phyloP scores from a whole-genome alignment of 2,329 filamentous ascomycete genomes.

The Fusarium udum region DNA sequence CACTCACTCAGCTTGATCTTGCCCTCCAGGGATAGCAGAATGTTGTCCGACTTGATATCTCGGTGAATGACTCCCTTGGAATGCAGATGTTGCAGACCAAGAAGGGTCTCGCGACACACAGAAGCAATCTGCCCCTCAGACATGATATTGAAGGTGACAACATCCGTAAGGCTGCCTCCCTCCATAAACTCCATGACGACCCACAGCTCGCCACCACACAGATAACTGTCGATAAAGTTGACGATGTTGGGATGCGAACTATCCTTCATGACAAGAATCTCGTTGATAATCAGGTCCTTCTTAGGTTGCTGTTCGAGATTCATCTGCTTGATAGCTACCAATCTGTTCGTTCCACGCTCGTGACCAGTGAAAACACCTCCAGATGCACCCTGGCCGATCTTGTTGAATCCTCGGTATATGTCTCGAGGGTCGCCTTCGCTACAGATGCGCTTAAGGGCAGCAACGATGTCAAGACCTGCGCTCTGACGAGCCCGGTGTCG shows the following conservation, averaged over 20 bases:
- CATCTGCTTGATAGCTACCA: slow-evolving; percentile 99
- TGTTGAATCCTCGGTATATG: slow-evolving; percentile 86
- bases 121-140: slow-evolving; percentile 96
- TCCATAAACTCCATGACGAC: slow-evolving; percentile 99
- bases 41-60: slow-evolving; percentile 99
- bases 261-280: slow-evolving; percentile 99
- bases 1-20: slow-evolving; percentile 95
- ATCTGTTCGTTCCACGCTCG: slow-evolving; percentile 81
- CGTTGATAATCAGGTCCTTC: slow-evolving; percentile 99
- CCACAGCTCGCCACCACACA: slow-evolving; percentile 91
- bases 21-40: slow-evolving; percentile 90
- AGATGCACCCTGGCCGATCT: slow-evolving; percentile 97
- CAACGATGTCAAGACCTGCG: slow-evolving; percentile 82
- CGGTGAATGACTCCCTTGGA: slow-evolving; percentile 98
- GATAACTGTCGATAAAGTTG: slow-evolving; percentile 98
- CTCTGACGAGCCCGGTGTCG: slow-evolving; percentile 83
- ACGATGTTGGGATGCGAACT: slow-evolving; percentile 98
- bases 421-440: slow-evolving; percentile 88
- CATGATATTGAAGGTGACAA: slow-evolving; percentile 99
- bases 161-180: slow-evolving; percentile 94
- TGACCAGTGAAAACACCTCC: slow-evolving; percentile 95
- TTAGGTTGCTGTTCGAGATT: slow-evolving; percentile 98
- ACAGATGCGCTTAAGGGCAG: slow-evolving; percentile 87
- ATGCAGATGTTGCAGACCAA: slow-evolving; percentile 92
- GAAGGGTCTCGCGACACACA: slow-evolving; percentile 91